Conservation (phyloP, 2,329 filamentous ascomycete genomes). For the Diplodia seriata region DNA sequence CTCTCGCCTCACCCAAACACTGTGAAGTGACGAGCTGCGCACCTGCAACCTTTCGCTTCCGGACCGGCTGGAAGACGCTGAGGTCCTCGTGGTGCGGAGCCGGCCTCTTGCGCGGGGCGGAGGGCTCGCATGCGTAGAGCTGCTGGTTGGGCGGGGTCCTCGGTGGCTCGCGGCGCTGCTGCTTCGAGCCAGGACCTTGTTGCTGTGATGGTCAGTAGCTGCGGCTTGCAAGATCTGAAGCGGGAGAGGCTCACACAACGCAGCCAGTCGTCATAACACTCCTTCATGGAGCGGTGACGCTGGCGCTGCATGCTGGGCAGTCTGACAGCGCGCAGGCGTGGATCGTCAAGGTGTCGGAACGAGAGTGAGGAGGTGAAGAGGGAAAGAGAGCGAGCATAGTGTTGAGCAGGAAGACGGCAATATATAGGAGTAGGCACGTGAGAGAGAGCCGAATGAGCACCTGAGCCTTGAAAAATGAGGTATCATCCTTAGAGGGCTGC, state of each 20-base stretch:
- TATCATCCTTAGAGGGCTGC: no score
- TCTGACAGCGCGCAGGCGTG: no score
- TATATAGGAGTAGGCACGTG: no score
- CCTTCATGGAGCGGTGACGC: not conserved
- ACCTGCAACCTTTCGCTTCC: not conserved
- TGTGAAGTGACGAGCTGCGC: no score
- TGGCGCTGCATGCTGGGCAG: not conserved
- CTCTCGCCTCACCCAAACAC: not conserved
- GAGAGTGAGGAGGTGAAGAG: no score
- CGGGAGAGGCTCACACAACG: not conserved
- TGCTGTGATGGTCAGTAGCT: not conserved
- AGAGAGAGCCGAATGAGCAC: no score
- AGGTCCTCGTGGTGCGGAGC: not conserved
- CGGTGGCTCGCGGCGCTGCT: not conserved
- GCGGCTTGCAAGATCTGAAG: not conserved
- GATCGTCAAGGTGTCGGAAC: no score
- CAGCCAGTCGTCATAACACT: rapidly evolving
- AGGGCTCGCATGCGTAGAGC: not conserved
- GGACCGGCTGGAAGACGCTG: not conserved
- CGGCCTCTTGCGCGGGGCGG: not conserved
- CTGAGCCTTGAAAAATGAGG: no score
- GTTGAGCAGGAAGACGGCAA: no score
- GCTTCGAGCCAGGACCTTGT: not conserved
- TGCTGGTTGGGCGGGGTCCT: not conserved
- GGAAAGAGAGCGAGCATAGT: no score